Evolutionary conservation across 768 basidiomycete genomes (phyloP).

Genomic region (Boletus subparvulus): DNA sequence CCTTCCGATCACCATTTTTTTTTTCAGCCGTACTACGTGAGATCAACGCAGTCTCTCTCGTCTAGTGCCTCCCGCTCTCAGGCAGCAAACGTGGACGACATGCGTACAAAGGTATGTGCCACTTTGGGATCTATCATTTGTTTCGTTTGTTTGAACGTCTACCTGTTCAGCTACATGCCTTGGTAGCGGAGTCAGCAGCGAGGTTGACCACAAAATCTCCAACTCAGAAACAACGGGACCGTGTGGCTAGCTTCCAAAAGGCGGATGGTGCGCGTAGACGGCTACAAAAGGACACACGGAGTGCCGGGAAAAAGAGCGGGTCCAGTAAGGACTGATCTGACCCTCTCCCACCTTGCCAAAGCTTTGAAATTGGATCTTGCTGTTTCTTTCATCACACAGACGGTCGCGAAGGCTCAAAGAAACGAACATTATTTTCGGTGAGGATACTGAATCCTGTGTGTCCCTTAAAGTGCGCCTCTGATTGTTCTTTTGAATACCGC

Average conservation of each 20-base stretch:
- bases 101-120: conserved; percentile 55
- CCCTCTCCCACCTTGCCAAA: no score
- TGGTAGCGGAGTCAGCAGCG: conserved; percentile 26
- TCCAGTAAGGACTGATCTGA: no score
- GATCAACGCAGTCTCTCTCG: conserved; percentile 69
- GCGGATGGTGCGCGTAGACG: conserved; percentile 19
- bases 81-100: conserved; percentile 71
- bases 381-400: neutral
- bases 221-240: conserved; percentile 24
- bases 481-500: no score
- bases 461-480: no score
- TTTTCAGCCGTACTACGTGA: conserved; percentile 58
- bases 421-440: no score
- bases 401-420: no score
- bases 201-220: conserved; percentile 23
- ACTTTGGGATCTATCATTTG: neutral
- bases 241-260: conserved; percentile 24
- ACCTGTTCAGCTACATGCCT: conserved; percentile 23
- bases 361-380: neutral
- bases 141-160: neutral
- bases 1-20: neutral
- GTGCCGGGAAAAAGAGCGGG: no score
- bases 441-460: no score
- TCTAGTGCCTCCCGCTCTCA: conserved; percentile 76
- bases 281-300: conserved; percentile 17